Evolutionary conservation across 2,329 filamentous ascomycete species (phyloP), one percentile per base, ranked within the genome.

Genomic region (Coniochaeta sp.): DNA sequence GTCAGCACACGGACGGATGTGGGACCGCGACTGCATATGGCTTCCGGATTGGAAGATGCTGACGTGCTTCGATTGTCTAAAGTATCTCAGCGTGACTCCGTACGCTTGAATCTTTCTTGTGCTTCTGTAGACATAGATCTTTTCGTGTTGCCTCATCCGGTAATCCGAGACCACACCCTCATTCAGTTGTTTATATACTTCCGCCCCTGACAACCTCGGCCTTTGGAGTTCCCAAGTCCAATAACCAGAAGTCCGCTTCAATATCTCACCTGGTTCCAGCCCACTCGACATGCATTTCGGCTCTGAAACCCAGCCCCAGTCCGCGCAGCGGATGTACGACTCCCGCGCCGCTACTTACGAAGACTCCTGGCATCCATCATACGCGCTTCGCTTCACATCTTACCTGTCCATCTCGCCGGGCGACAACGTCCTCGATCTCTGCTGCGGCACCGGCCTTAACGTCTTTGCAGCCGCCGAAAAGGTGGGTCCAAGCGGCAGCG

Each of bases 371-470:
- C 47, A 52, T 24, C 47, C 47, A 16, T 4, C 47, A 5, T 52
- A 14, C 47, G 47, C 47, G 6, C 28, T 31, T 14, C 22, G 22
- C 11, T 52, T 52, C 47, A 52, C 47, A 7, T 52, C 47, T 14
- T 24, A 28, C 47, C 47, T 52, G 24, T 31, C 47, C 47, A 52
- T 52, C 47, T 5, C 47, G 12, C 47, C 47, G 9, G 47, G 47
- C 19, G 17, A 54, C 31, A 11, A 33, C 14, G 63, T 60, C 44
- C 67, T 66, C 16, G 60, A 55, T 6, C 36, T 67, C n/a, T 50
- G 65, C 40, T 60, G 64, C 50, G 63, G 60, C 24, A 63, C 66
- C 3, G 66, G 67, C 36, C 43, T 64, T 57, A 64, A 66, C 38
- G 22, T 52, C 47, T 52, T 52, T 24, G 47, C 47, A 12, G 47